These are phyloP conservation scores for Fonsecaea multimorphosa DNA, from an alignment of 2,329 filamentous ascomycete species.

Conservation along the genomic window DNA sequence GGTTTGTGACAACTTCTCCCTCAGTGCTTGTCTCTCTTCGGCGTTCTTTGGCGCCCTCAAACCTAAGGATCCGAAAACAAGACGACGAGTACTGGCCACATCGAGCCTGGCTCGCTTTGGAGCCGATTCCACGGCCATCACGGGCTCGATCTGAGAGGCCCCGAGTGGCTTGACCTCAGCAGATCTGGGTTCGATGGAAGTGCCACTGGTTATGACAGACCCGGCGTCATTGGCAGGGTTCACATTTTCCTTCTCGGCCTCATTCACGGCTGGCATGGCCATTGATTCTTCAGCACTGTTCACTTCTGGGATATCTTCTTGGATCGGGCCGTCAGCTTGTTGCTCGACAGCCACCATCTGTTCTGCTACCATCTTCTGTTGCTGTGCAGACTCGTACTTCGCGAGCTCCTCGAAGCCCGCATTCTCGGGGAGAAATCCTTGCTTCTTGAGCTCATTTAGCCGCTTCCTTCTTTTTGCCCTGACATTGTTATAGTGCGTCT, in stretches of 20 bases:
- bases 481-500: conserved; percentile 63
- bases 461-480: conserved; percentile 58
- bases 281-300: background rate
- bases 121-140: conserved; percentile 10
- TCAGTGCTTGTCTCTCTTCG: conserved; percentile 69
- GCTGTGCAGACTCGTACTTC: conserved; percentile 34
- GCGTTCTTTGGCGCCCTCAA: conserved; percentile 71
- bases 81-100: conserved; percentile 67
- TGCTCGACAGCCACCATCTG: conserved; percentile 39
- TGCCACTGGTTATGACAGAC: background rate
- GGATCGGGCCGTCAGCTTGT: background rate
- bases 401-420: conserved; percentile 52
- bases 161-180: conserved; percentile 5
- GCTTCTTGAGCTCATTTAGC: conserved; percentile 59
- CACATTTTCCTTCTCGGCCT: conserved; percentile 4
- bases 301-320: background rate
- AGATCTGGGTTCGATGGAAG: background rate
- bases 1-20: conserved; percentile 56
- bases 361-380: conserved; percentile 27
- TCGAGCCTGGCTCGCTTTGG: conserved; percentile 56
- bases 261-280: background rate
- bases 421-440: conserved; percentile 58
- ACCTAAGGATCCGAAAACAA: conserved; percentile 75
- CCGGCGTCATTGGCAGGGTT: background rate
- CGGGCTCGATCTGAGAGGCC: conserved; percentile 5